phyloP scores from a whole-genome alignment of 164 flowering plant genomes.

The Pachysandra terminalis region DNA sequence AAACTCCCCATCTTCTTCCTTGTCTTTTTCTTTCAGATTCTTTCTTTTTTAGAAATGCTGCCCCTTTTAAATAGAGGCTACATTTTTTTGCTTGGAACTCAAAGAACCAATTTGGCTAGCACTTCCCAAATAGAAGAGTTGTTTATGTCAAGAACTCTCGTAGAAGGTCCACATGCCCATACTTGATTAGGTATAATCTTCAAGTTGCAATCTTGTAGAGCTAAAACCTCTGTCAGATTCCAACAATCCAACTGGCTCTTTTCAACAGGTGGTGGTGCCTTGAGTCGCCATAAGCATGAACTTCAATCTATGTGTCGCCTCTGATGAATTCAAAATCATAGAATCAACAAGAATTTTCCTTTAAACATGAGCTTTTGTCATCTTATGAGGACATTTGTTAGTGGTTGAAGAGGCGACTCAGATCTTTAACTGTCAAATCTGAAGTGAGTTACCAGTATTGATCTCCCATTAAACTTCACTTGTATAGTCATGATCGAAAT shows the following conservation, averaged over 20 bases:
- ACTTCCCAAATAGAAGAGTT: conserved; percentile 48
- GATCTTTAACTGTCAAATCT: no score
- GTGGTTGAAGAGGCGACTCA: conserved; percentile 65
- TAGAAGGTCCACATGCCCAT: conserved; percentile 68
- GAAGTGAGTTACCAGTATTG: conserved; percentile 19
- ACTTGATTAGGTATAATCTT: conserved; percentile 90
- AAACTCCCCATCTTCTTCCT: no score
- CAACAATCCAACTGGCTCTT: conserved; percentile 53
- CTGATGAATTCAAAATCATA: conserved; percentile 35
- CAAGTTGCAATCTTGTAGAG: no score
- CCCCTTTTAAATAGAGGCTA: no score
- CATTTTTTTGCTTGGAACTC: conserved; percentile 46
- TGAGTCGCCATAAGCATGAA: conserved; percentile 87
- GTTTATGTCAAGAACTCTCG: conserved; percentile 63
- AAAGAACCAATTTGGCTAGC: conserved; percentile 50
- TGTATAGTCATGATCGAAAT: conserved; percentile 8
- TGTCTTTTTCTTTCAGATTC: no score
- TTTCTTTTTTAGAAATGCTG: no score
- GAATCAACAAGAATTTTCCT: conserved; percentile 56
- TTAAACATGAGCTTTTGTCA: conserved; percentile 89
- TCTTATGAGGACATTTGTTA: conserved; percentile 83
- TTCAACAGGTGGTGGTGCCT: conserved; percentile 30
- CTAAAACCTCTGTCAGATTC: conserved; percentile 74
- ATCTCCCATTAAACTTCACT: conserved; percentile 29
- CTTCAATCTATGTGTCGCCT: conserved; percentile 68